Evolutionary conservation across 495 filamentous ascomycete genomes (phyloP).

Genomic region (Clohesyomyces aquaticus): DNA sequence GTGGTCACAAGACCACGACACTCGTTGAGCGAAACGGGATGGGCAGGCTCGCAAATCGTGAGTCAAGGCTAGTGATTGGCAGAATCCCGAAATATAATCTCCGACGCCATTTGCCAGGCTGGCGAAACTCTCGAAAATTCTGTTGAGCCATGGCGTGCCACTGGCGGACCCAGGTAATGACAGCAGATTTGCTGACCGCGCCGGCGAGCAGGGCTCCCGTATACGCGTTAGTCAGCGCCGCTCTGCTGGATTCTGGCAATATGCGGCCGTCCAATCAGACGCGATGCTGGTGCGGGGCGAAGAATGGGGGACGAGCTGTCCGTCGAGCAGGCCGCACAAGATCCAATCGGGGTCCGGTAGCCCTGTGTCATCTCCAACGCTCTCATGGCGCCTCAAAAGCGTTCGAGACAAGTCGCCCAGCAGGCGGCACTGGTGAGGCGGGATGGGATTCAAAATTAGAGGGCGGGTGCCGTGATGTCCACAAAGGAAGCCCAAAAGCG

Average conservation of each 20-base stretch:
- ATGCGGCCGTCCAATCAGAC: not conserved
- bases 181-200: not conserved
- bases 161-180: slow-evolving; percentile 20
- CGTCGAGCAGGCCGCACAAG: slow-evolving; percentile 5
- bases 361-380: slow-evolving; percentile 32
- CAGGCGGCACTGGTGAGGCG: not conserved
- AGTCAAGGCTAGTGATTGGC: slow-evolving; percentile 27
- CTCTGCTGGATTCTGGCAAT: not conserved
- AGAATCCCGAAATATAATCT: slow-evolving; percentile 32
- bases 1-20: slow-evolving; percentile 18
- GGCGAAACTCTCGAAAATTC: slow-evolving; percentile 33
- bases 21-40: slow-evolving; percentile 19
- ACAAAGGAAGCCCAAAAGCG: slow-evolving; percentile 14
- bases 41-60: slow-evolving; percentile 11
- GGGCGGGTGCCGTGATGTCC: not conserved
- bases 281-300: not conserved
- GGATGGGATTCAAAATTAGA: slow-evolving; percentile 2
- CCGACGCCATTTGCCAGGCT: slow-evolving; percentile 35
- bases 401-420: slow-evolving; percentile 35
- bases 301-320: slow-evolving; percentile 8
- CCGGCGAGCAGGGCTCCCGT: not conserved
- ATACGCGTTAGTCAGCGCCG: slow-evolving; percentile 10
- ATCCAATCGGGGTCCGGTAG: slow-evolving; percentile 6
- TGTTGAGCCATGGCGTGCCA: slow-evolving; percentile 10
- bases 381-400: slow-evolving; percentile 20